Evolutionary conservation across 2,329 filamentous ascomycete species (phyloP).

Genomic region (Aspergillus sp.): DNA sequence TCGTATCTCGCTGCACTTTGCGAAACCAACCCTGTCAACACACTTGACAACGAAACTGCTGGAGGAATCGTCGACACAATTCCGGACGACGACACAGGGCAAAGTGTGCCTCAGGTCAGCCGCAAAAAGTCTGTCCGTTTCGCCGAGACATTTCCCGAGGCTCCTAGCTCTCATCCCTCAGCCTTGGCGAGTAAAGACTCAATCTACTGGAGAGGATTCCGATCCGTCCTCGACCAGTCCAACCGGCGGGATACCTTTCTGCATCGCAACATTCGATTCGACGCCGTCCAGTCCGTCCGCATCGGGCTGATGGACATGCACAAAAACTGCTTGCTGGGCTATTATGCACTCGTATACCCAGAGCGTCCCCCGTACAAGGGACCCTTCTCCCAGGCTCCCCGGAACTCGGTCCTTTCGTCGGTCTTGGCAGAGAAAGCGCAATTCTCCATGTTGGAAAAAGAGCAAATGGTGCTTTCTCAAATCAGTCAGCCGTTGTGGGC

Average conservation of each 20-base stretch:
- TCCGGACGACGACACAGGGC: constrained; percentile 16
- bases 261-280: constrained; percentile 79
- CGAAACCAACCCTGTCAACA: constrained; percentile 53
- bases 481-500: constrained; percentile 60
- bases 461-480: constrained; percentile 75
- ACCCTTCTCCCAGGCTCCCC: constrained; percentile 67
- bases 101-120: constrained; percentile 12
- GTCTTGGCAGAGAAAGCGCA: constrained; percentile 52
- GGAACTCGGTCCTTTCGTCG: constrained; percentile 62
- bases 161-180: constrained; percentile 38
- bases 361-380: constrained; percentile 69
- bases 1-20: constrained; percentile 68
- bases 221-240: constrained; percentile 66
- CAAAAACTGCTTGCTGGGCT: constrained; percentile 77
- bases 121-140: constrained; percentile 32
- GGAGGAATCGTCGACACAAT: constrained; percentile 7
- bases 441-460: constrained; percentile 60
- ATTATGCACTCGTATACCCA: constrained; percentile 73
- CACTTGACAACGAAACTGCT: constrained; percentile 26
- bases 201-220: constrained; percentile 86
- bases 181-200: constrained; percentile 61
- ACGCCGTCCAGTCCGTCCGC: constrained; percentile 81
- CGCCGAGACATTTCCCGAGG: constrained; percentile 33
- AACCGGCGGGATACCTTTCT: constrained; percentile 74
- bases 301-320: constrained; percentile 71